Evolutionary conservation across 2,329 filamentous ascomycete genomes (phyloP).

Genomic region (Aureobasidium sp.): DNA sequence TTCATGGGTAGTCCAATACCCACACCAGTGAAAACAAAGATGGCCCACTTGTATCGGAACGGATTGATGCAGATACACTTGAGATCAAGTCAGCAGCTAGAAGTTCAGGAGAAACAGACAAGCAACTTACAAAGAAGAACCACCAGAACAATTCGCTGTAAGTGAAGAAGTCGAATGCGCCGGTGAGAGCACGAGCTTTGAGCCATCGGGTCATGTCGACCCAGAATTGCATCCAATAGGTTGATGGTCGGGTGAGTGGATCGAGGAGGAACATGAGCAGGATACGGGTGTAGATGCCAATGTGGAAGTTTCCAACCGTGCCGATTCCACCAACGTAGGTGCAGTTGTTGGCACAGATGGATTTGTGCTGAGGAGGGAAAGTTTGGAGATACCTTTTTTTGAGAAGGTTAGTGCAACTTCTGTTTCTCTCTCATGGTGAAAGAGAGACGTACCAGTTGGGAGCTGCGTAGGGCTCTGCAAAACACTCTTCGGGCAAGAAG

Average conservation of each 20-base stretch:
- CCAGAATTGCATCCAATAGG: constrained; percentile 75
- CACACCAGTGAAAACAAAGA: constrained; percentile 74
- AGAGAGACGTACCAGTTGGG: constrained; percentile 58
- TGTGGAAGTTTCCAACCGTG: constrained; percentile 80
- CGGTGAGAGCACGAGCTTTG: constrained; percentile 62
- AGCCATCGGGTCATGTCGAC: constrained; percentile 73
- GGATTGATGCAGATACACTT: constrained; percentile 60
- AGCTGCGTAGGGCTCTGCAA: constrained; percentile 64
- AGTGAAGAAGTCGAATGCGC: constrained; percentile 83
- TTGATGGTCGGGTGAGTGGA: constrained; percentile 63
- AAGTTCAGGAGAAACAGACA: too few species aligned
- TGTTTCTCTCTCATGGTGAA: too few species aligned
- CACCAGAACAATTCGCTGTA: constrained; percentile 80
- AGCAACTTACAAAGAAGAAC: constrained; percentile 62
- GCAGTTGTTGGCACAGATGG: constrained; percentile 74
- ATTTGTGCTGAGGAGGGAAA: constrained; percentile 68
- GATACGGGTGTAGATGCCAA: constrained; percentile 81
- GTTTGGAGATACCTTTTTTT: constrained; percentile 60
- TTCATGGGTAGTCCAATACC: constrained; percentile 58
- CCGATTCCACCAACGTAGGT: constrained; percentile 77
- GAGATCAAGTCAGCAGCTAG: too few species aligned
- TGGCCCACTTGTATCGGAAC: constrained; percentile 83
- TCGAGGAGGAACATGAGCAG: constrained; percentile 81
- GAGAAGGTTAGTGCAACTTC: not conserved
- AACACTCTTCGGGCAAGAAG: constrained; percentile 68